Conservation (phyloP, 2,329 filamentous ascomycete species). For the Cladosporium oxysporum region DNA sequence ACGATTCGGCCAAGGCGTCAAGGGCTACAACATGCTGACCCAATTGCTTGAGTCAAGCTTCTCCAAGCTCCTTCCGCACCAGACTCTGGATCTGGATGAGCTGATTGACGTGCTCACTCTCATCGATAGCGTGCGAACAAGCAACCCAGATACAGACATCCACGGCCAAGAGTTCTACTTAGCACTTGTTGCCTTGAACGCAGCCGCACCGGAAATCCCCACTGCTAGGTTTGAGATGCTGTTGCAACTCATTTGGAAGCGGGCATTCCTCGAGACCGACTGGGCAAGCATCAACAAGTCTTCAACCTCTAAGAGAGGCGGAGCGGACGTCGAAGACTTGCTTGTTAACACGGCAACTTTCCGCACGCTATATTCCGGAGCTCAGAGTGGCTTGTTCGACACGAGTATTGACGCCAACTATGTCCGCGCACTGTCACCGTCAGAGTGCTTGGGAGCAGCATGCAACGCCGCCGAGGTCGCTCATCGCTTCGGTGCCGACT, state of each 20-base stretch:
- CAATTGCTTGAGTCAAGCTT: slow-evolving; percentile 72
- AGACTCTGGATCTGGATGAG: slow-evolving; percentile 61
- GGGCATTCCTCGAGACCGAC: slow-evolving; percentile 79
- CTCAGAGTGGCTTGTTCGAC: slow-evolving; percentile 25
- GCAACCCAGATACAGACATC: slow-evolving; percentile 51
- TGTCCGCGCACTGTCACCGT: slow-evolving; percentile 31
- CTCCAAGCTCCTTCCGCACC: slow-evolving; percentile 68
- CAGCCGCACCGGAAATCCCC: slow-evolving; percentile 56
- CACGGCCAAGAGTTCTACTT: slow-evolving; percentile 68
- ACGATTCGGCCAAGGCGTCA: slow-evolving; percentile 50
- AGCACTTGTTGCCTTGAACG: slow-evolving; percentile 62
- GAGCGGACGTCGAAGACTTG: slow-evolving; percentile 64
- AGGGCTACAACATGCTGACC: slow-evolving; percentile 62
- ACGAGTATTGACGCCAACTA: slow-evolving; percentile 16
- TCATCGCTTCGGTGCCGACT: slow-evolving; percentile 54
- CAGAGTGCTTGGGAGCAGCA: slow-evolving; percentile 53
- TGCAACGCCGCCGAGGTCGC: slow-evolving; percentile 42
- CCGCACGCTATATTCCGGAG: slow-evolving; percentile 50
- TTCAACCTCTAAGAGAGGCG: slow-evolving; percentile 60
- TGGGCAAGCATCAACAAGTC: slow-evolving; percentile 81
- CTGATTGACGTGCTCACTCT: slow-evolving; percentile 79
- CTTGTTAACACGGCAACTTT: slow-evolving; percentile 45
- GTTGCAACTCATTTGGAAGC: slow-evolving; percentile 77
- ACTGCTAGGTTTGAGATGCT: slow-evolving; percentile 57
- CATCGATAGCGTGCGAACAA: slow-evolving; percentile 56